These are phyloP conservation scores for Isatis tinctoria DNA, from an alignment of 345 rosid genomes.

Conservation along the genomic window DNA sequence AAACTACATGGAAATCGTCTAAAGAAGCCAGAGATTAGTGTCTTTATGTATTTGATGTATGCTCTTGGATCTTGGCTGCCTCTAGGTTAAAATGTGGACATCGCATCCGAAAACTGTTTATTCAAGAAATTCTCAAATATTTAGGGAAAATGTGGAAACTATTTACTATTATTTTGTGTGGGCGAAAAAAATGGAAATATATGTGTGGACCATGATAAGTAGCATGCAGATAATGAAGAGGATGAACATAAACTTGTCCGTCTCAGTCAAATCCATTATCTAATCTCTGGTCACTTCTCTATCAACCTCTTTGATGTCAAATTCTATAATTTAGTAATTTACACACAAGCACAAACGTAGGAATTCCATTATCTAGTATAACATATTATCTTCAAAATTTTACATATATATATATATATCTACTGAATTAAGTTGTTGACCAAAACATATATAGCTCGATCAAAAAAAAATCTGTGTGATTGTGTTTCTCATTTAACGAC, in stretches of 20 bases:
- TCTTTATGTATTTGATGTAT: neutral
- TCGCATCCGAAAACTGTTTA: neutral
- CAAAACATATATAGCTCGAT: neutral
- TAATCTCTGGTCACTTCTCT: slow-evolving; percentile 12
- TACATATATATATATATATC: neutral
- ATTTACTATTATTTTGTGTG: neutral
- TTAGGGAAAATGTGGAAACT: neutral
- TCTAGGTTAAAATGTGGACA: neutral
- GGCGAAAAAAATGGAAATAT: neutral
- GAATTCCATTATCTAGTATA: neutral
- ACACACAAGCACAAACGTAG: neutral
- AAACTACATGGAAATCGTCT: neutral
- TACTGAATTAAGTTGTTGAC: neutral
- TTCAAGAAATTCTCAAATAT: neutral
- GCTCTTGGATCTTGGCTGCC: neutral
- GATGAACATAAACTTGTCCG: slow-evolving; percentile 7
- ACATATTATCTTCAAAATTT: neutral
- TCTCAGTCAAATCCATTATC: slow-evolving; percentile 5
- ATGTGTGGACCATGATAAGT: slow-evolving; percentile 5
- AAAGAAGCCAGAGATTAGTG: no score
- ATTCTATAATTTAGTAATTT: neutral
- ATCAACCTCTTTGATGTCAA: neutral
- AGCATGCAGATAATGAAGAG: neutral
- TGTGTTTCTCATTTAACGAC: neutral
- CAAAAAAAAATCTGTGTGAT: no score